These are phyloP conservation scores for Neonectria faginata DNA, from an alignment of 2,329 filamentous ascomycete genomes.

Conservation along the genomic window DNA sequence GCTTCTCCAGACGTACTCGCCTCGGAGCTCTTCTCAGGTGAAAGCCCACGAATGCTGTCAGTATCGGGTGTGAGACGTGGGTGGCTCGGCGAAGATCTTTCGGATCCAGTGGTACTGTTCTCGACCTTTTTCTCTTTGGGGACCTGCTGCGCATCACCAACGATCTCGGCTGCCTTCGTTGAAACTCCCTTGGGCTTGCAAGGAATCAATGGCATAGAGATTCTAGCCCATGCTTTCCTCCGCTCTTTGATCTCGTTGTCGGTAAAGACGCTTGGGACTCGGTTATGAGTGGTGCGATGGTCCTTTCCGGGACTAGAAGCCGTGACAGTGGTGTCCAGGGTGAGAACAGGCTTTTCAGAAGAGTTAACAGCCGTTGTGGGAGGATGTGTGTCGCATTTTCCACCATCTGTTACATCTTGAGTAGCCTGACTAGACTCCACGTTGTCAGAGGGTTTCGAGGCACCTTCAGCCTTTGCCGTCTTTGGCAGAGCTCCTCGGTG, in stretches of 20 bases:
- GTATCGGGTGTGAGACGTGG: slow-evolving; percentile 26
- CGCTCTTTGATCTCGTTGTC: slow-evolving; percentile 48
- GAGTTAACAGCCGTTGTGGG: neutral
- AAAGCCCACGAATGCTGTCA: slow-evolving; percentile 26
- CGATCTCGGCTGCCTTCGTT: slow-evolving; percentile 8
- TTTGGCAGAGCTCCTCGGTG: slow-evolving; percentile 1
- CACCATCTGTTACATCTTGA: neutral
- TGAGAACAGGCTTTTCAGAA: neutral
- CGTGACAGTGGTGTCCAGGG: neutral
- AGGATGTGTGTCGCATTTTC: neutral
- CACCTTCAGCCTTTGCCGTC: neutral
- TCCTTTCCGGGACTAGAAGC: neutral
- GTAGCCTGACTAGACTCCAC: neutral
- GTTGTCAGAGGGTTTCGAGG: neutral
- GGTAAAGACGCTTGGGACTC: slow-evolving; percentile 44
- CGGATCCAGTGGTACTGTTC: slow-evolving; percentile 16
- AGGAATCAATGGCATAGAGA: slow-evolving; percentile 49
- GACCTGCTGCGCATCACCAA: slow-evolving; percentile 1
- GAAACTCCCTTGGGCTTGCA: slow-evolving; percentile 30
- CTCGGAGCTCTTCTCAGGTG: slow-evolving; percentile 9
- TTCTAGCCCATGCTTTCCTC: slow-evolving; percentile 50
- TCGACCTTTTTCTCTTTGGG: slow-evolving; percentile 18
- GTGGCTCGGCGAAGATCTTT: slow-evolving; percentile 29
- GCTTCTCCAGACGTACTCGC: neutral
- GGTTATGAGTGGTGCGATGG: slow-evolving; percentile 16